Evolutionary conservation across 148 eudicot species (phyloP).

Genomic region (Fagopyrum esculentum): DNA sequence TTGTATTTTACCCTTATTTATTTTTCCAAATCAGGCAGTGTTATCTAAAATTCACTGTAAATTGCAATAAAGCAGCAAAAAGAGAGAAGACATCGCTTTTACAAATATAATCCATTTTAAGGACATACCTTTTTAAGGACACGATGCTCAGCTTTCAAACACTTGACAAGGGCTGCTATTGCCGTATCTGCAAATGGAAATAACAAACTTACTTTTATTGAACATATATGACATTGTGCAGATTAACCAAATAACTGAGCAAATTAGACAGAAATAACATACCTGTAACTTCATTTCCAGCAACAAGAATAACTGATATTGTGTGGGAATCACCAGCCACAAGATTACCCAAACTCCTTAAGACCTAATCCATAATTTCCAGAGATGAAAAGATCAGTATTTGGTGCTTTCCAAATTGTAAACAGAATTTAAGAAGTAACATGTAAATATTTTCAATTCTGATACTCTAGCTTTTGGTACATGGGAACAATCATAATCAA

Average conservation of each 20-base stretch:
- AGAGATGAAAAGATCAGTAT: neutral
- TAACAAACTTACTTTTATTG: neutral
- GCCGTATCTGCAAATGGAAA: conserved; percentile 39
- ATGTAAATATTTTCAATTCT: neutral
- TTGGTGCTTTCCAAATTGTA: neutral
- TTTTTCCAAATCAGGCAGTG: too few species aligned
- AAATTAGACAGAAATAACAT: conserved; percentile 20
- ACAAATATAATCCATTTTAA: neutral
- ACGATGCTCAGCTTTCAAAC: conserved; percentile 86
- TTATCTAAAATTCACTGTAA: too few species aligned
- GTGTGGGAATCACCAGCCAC: conserved; percentile 77
- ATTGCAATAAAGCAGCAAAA: too few species aligned
- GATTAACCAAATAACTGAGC: neutral
- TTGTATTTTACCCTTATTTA: too few species aligned
- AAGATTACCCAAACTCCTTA: conserved; percentile 88
- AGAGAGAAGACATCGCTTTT: too few species aligned
- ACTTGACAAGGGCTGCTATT: conserved; percentile 58
- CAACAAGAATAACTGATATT: conserved; percentile 43
- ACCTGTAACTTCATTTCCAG: conserved; percentile 72
- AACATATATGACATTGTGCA: neutral
- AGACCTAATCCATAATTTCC: conserved; percentile 35
- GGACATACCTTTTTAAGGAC: conserved; percentile 76
- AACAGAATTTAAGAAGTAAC: neutral
- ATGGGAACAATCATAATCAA: neutral
- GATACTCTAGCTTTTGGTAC: neutral